Evolutionary conservation across 140 eudicot genomes (phyloP).

Genomic region (Ambrosia hybrid): DNA sequence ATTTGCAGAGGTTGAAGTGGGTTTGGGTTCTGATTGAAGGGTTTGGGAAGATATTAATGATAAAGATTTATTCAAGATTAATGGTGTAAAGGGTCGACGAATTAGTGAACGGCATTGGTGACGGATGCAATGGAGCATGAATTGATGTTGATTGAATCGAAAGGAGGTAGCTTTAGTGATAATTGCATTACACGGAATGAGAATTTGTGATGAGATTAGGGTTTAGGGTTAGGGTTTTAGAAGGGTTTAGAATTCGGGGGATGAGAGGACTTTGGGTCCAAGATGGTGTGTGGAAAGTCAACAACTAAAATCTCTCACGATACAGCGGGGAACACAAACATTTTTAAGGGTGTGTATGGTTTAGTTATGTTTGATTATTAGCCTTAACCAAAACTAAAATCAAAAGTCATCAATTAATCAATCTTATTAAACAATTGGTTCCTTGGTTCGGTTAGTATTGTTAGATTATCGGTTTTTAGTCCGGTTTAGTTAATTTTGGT

Average conservation of each 20-base stretch:
- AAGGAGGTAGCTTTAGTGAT: constrained; percentile 11
- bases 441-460: no score
- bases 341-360: no score
- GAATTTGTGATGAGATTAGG: background rate
- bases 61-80: constrained; percentile 34
- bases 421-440: no score
- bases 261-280: no score
- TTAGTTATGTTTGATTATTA: no score
- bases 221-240: constrained; percentile 10
- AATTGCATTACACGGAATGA: constrained; percentile 12
- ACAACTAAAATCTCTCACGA: no score
- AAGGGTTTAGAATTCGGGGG: background rate
- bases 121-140: constrained; percentile 32
- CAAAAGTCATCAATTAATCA: no score
- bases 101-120: constrained; percentile 22
- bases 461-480: no score
- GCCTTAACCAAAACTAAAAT: no score
- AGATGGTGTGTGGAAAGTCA: no score
- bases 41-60: constrained; percentile 36
- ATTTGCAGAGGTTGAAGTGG: constrained; percentile 8
- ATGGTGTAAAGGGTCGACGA: constrained; percentile 27
- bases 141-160: background rate
- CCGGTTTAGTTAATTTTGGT: no score
- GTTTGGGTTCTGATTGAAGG: constrained; percentile 22
- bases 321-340: no score